Evolutionary conservation across 116 monocot species (phyloP).

Genomic region (Zostera marina): DNA sequence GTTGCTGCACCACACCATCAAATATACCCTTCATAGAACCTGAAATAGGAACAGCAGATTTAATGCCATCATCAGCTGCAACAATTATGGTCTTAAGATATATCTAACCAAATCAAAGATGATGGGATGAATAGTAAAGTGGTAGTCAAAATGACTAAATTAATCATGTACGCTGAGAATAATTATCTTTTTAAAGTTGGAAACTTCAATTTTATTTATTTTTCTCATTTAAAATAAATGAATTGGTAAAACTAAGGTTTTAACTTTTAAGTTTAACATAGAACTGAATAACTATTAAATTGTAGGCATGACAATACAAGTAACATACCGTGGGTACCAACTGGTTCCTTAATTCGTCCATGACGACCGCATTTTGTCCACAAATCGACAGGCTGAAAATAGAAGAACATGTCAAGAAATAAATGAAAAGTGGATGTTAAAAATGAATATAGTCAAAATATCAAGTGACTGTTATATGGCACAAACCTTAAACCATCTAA

Average conservation of each 20-base stretch:
- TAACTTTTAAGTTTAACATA: background rate
- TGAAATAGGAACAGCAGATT: conserved; percentile 7
- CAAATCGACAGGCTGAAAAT: conserved; percentile 66
- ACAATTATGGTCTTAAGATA: background rate
- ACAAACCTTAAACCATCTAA: conserved; percentile 96
- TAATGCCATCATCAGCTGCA: background rate
- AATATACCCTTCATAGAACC: conserved; percentile 89
- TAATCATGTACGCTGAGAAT: too few species aligned
- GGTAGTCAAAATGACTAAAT: too few species aligned
- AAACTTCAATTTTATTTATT: background rate
- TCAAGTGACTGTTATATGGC: background rate
- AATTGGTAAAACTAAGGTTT: too few species aligned
- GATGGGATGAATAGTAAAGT: too few species aligned
- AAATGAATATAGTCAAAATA: background rate
- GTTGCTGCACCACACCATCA: conserved; percentile 67
- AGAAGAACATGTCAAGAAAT: background rate
- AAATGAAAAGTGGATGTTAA: background rate
- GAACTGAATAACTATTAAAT: background rate
- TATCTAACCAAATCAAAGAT: too few species aligned
- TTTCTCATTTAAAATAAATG: background rate
- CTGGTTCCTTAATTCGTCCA: conserved; percentile 80
- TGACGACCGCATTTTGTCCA: conserved; percentile 80
- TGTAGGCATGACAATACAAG: background rate
- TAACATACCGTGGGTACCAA: conserved; percentile 84
- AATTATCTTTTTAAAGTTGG: background rate